phyloP scores from a whole-genome alignment of 2,329 filamentous ascomycete species.

The Fusarium verticillioides region DNA sequence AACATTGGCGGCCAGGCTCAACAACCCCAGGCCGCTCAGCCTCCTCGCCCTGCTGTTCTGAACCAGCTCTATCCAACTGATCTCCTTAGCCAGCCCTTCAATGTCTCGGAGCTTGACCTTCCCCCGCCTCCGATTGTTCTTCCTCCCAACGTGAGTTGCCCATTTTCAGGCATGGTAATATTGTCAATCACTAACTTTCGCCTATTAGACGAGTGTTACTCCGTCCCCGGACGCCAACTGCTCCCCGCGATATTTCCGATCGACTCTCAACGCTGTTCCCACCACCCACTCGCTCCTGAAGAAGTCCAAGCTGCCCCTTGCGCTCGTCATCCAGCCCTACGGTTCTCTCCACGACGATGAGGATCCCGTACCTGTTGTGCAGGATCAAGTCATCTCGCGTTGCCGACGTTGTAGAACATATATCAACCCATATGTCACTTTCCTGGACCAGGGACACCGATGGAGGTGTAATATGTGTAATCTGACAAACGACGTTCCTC shows the following conservation, averaged over 20 bases:
- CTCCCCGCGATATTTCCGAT: conserved; percentile 92
- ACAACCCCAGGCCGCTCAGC: conserved; percentile 55
- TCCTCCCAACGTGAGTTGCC: conserved; percentile 82
- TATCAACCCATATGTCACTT: conserved; percentile 97
- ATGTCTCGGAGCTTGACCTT: conserved; percentile 90
- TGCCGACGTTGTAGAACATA: conserved; percentile 96
- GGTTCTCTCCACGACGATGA: conserved; percentile 92
- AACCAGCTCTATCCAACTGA: conserved; percentile 95
- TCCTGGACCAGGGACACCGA: conserved; percentile 94
- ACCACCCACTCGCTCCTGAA: conserved; percentile 93
- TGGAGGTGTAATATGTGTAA: conserved; percentile 99
- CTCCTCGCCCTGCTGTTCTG: conserved; percentile 62
- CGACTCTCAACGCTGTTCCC: conserved; percentile 92
- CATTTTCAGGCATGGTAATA: not conserved
- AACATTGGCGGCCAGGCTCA: conserved; percentile 69
- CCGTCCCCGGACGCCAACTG: conserved; percentile 93
- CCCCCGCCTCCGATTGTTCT: conserved; percentile 91
- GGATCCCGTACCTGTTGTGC: conserved; percentile 88
- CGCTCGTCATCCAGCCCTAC: conserved; percentile 95
- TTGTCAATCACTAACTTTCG: conserved; percentile 51
- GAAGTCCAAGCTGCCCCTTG: conserved; percentile 95
- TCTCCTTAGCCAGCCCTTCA: conserved; percentile 91
- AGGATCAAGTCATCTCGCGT: conserved; percentile 96
- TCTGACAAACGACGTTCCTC: conserved; percentile 97
- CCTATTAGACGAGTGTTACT: conserved; percentile 81